Evolutionary conservation across 345 rosid genomes (phyloP).

Genomic region (Populus alba): DNA sequence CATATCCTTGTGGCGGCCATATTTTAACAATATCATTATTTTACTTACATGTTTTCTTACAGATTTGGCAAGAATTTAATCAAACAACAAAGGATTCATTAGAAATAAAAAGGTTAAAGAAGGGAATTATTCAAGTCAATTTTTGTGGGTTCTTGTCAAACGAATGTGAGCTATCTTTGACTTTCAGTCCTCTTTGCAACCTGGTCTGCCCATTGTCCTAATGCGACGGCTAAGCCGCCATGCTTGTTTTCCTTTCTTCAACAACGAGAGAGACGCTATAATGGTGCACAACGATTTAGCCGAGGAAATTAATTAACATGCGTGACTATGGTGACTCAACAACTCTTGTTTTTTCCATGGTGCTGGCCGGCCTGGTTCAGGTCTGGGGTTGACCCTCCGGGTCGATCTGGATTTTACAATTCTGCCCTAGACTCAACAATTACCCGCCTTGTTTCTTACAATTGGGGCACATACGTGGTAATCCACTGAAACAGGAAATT

Average conservation of each 20-base stretch:
- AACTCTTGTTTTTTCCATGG: neutral
- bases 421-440: neutral
- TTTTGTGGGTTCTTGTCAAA: neutral
- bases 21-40: neutral
- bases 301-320: neutral
- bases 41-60: neutral
- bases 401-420: too few species aligned
- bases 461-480: neutral
- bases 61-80: neutral
- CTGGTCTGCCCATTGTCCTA: neutral
- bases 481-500: neutral
- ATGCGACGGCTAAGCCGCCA: neutral
- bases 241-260: neutral
- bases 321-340: neutral
- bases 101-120: neutral
- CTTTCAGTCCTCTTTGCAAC: neutral
- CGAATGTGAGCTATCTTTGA: neutral
- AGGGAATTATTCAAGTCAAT: neutral
- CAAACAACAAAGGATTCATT: neutral
- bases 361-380: too few species aligned
- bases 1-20: neutral
- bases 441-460: neutral
- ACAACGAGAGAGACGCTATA: neutral
- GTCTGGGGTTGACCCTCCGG: too few species aligned
- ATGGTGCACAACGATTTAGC: neutral